These are phyloP conservation scores for Penicillium aurantiogriseum DNA, from an alignment of 2,329 filamentous ascomycete species.

Conservation along the genomic window DNA sequence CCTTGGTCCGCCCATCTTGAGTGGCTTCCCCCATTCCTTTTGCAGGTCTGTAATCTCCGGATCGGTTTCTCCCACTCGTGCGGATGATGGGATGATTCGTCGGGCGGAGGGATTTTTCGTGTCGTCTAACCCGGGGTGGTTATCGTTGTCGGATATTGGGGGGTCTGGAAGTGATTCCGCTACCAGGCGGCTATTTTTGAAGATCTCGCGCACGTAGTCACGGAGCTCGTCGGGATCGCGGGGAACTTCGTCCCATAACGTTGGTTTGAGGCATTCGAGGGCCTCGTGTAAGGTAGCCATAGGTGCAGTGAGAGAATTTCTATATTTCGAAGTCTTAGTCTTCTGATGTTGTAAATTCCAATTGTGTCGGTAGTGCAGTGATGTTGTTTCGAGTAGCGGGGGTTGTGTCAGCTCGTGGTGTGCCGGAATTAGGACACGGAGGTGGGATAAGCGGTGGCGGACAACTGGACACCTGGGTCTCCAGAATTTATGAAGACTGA, in stretches of 20 bases:
- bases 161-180: constrained; percentile 71
- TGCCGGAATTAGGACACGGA: not conserved
- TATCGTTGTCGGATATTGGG: constrained; percentile 36
- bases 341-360: not conserved
- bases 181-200: constrained; percentile 67
- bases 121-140: constrained; percentile 35
- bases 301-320: not conserved
- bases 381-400: not conserved
- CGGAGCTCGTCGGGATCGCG: constrained; percentile 50
- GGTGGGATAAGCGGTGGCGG: not conserved
- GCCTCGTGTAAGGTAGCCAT: constrained; percentile 62
- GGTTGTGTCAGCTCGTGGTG: not conserved
- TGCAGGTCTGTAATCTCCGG: constrained; percentile 61
- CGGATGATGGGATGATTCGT: constrained; percentile 54
- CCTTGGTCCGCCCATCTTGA: constrained; percentile 58
- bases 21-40: constrained; percentile 80
- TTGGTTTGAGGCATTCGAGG: constrained; percentile 56
- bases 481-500: not conserved
- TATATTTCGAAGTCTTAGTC: too few species aligned
- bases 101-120: constrained; percentile 39
- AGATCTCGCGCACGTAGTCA: constrained; percentile 58
- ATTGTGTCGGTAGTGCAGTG: not conserved
- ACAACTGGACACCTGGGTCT: not conserved
- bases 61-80: constrained; percentile 50
- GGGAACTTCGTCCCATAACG: constrained; percentile 53